These are phyloP conservation scores for Leccinum longicurvipes DNA, from an alignment of 768 basidiomycete species.

Conservation along the genomic window DNA sequence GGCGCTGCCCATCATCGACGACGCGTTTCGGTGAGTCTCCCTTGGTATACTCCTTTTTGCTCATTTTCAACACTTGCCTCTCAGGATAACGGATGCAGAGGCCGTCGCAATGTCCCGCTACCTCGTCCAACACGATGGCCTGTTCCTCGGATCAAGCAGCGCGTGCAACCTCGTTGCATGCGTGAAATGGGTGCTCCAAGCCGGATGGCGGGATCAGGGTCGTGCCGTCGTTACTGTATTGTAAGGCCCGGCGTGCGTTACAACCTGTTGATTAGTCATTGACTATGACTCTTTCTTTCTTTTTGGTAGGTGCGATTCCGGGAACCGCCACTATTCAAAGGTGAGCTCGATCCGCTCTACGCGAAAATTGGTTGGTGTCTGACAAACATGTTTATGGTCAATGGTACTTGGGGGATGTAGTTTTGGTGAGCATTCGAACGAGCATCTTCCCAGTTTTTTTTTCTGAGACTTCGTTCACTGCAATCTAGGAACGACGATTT, in stretches of 20 bases:
- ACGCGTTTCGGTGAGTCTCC: slow-evolving; percentile 70
- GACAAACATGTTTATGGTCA: background rate
- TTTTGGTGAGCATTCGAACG: slow-evolving; percentile 44
- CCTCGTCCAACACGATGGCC: slow-evolving; percentile 83
- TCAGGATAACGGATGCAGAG: slow-evolving; percentile 86
- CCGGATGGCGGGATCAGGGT: slow-evolving; percentile 59
- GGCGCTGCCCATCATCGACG: slow-evolving; percentile 80
- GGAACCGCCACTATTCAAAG: slow-evolving; percentile 90
- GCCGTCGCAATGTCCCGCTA: slow-evolving; percentile 96
- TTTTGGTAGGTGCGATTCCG: slow-evolving; percentile 77
- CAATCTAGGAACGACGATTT: slow-evolving; percentile 51
- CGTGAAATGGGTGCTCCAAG: slow-evolving; percentile 69
- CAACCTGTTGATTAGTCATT: background rate
- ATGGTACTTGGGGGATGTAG: slow-evolving; percentile 19
- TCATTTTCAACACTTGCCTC: background rate
- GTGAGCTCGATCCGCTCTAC: slow-evolving; percentile 33
- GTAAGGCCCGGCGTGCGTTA: slow-evolving; percentile 39
- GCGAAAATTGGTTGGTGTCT: background rate
- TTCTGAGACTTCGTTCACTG: background rate
- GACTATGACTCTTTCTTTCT: background rate
- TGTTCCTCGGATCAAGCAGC: slow-evolving; percentile 94
- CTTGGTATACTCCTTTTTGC: background rate
- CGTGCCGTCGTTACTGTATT: slow-evolving; percentile 82
- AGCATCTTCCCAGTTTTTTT: background rate
- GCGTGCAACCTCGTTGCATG: slow-evolving; percentile 96